phyloP scores from a whole-genome alignment of 805 yeast genomes.

The Ogataea paradorogensis region DNA sequence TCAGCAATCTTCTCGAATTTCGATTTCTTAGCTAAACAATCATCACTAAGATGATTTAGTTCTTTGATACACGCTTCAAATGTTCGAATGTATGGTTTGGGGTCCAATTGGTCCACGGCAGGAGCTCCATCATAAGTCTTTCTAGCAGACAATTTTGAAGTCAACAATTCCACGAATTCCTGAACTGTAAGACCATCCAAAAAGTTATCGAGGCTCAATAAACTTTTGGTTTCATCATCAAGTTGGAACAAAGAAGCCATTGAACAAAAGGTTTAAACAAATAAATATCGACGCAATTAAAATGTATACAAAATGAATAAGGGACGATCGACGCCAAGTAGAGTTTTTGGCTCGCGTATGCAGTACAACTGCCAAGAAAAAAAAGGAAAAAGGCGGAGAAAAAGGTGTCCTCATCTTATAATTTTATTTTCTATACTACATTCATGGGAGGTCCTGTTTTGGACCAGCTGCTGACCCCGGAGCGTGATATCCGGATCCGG shows the following conservation, averaged over 20 bases:
- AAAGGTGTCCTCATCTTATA: constrained; percentile 1
- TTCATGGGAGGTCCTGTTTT: constrained; percentile 6
- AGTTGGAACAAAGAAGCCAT: constrained; percentile 33
- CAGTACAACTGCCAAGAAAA: too few species aligned
- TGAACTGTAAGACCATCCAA: constrained; percentile 68
- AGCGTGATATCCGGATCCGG: neutral
- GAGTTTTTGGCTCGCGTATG: too few species aligned
- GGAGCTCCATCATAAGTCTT: constrained; percentile 45
- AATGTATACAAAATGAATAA: neutral
- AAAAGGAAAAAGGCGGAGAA: neutral
- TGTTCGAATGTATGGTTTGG: constrained; percentile 91
- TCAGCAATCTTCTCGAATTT: constrained; percentile 57
- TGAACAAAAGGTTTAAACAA: neutral
- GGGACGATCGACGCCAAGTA: neutral
- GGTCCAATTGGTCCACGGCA: constrained; percentile 63
- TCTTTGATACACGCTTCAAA: constrained; percentile 83
- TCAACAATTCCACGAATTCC: constrained; percentile 76
- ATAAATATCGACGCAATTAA: constrained; percentile 3
- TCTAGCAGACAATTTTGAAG: constrained; percentile 50
- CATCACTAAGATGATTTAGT: constrained; percentile 56
- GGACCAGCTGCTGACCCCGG: constrained; percentile 10
- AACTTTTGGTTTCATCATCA: constrained; percentile 57
- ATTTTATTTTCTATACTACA: neutral
- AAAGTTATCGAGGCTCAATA: constrained; percentile 60
- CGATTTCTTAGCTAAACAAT: constrained; percentile 49